Evolutionary conservation across 2,329 filamentous ascomycete species (phyloP), one percentile per base, ranked within the genome.

Genomic region (Microdochium nivale): DNA sequence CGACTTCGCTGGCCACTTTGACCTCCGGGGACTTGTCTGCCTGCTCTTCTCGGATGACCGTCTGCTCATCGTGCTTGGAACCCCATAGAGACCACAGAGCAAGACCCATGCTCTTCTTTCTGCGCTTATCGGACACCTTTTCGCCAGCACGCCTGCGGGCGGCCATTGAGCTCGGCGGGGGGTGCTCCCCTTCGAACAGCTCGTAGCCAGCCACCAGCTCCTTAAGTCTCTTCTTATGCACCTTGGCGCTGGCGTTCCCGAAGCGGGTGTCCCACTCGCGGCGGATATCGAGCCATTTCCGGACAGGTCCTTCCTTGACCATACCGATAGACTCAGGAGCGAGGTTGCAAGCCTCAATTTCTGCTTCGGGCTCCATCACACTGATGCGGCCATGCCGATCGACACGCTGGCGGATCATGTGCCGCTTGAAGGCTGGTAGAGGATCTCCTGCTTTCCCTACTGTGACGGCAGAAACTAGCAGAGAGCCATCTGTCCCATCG

Each of bases 361-460:
- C 80, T 0, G 77, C 71, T 21, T 82, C 76, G 0, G 83, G 75
- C 0, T 81, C 76, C 4, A 99, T 75, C 0, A 82, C 78, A 53
- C 84, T 83, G 23, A 91, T 84, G 13, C 78, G 76, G 4, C 94
- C 94, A 62, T 92, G 83, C 1, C 87, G 77, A 54, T 88, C 87
- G 21, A 97, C 84, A 25, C 87, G 78, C 65, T 99, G 90, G 9
- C 94, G 86, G 55, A 99, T 91, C 91, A 97, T 96, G 65, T 95
- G 85, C 54, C 86, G 76, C 50, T 81, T 78, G 67, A 96, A 97
- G 0, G 78, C 70, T 0, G 90, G 92, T 1, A 96, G 70, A 3
- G 88, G 80, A 60, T 95, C 90, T 1, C 91, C 91, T 2, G 91
- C 90, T 63, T 81, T 89, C n/a, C 92, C 91, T 8, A 96, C 79